Conservation (phyloP, 371 early-diverging fungal genomes). For the Mortierella sp. region DNA sequence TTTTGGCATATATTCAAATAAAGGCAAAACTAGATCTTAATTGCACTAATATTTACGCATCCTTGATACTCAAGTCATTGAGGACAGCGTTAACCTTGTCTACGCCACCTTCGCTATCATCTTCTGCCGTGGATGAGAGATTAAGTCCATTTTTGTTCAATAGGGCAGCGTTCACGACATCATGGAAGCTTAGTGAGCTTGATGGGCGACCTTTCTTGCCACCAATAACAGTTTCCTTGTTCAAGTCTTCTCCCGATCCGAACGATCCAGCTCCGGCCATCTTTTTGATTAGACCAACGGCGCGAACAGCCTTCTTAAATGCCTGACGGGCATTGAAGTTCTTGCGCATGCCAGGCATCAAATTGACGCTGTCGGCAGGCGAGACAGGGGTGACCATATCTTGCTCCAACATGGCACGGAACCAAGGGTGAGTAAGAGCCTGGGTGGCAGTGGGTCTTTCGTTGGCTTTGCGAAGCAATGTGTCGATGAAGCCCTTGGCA, state of each 20-base stretch:
- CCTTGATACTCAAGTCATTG: background rate
- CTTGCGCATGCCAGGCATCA: conserved; percentile 81
- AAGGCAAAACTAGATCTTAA: background rate
- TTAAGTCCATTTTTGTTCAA: conserved; percentile 34
- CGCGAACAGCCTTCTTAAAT: conserved; percentile 75
- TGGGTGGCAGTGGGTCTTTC: conserved; percentile 77
- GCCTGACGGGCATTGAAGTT: conserved; percentile 86
- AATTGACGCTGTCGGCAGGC: conserved; percentile 58
- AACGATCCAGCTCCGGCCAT: conserved; percentile 32
- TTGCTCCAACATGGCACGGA: conserved; percentile 59
- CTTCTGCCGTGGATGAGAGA: background rate
- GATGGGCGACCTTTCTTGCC: conserved; percentile 31
- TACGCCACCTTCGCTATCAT: background rate
- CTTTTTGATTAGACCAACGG: conserved; percentile 50
- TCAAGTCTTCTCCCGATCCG: conserved; percentile 39
- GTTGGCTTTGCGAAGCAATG: conserved; percentile 75
- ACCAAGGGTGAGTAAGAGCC: conserved; percentile 81
- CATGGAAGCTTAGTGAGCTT: conserved; percentile 47
- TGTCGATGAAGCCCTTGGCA: conserved; percentile 86
- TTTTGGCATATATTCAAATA: background rate
- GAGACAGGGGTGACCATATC: conserved; percentile 54
- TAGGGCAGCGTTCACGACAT: conserved; percentile 42
- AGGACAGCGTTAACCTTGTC: background rate
- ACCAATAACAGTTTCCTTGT: conserved; percentile 9
- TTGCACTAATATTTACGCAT: background rate